Conservation (phyloP, 352 stramenopile species). For the Globisporangium spinosum region DNA sequence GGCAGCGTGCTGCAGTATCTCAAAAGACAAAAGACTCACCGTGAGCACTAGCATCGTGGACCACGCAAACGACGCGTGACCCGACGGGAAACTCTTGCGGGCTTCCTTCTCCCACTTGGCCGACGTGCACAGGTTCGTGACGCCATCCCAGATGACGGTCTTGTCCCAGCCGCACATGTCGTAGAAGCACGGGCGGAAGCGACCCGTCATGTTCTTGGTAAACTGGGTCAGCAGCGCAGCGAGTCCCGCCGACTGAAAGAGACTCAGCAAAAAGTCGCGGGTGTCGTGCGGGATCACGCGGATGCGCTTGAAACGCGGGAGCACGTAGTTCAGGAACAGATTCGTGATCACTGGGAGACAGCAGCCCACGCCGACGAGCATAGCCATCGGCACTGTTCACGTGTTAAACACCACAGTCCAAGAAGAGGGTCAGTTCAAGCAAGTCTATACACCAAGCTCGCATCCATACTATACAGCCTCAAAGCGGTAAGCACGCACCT, state of each 20-base stretch:
- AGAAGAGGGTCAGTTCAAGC: neutral
- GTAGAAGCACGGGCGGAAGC: slow-evolving; percentile 74
- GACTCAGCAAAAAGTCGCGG: slow-evolving; percentile 65
- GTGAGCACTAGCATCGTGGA: slow-evolving; percentile 71
- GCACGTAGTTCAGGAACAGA: slow-evolving; percentile 50
- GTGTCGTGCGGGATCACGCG: slow-evolving; percentile 64
- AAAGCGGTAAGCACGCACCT: slow-evolving; percentile 4
- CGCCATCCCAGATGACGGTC: slow-evolving; percentile 61
- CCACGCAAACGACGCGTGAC: slow-evolving; percentile 72
- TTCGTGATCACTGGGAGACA: slow-evolving; percentile 41
- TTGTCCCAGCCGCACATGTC: slow-evolving; percentile 75
- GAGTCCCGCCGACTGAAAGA: slow-evolving; percentile 48
- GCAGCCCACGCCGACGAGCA: slow-evolving; percentile 37
- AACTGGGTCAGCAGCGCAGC: slow-evolving; percentile 64
- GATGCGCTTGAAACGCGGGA: slow-evolving; percentile 42
- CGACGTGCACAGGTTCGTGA: slow-evolving; percentile 53
- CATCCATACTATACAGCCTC: neutral
- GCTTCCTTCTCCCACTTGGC: slow-evolving; percentile 49
- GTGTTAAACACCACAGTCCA: neutral
- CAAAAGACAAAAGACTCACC: slow-evolving; percentile 20
- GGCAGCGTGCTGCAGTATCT: neutral
- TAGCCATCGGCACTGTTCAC: slow-evolving; percentile 46
- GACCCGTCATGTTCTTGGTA: slow-evolving; percentile 59
- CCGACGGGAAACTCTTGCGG: slow-evolving; percentile 71
- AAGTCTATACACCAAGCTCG: neutral